Conservation (phyloP, 2,329 filamentous ascomycete genomes). For the Fulvia fulva region DNA sequence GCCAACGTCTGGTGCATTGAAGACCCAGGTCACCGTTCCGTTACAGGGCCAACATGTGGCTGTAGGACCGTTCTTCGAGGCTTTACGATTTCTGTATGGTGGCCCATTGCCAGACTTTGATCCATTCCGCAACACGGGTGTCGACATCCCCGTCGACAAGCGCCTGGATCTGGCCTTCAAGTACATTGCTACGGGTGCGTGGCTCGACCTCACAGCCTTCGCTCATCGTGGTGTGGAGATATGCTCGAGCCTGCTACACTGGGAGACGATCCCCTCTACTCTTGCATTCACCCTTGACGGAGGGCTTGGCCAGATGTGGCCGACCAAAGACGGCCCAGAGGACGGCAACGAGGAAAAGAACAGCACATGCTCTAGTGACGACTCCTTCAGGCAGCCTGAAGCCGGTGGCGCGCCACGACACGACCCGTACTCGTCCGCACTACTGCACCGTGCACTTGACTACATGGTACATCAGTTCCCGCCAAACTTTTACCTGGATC, state of each 20-base stretch:
- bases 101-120: conserved; percentile 27
- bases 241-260: conserved; percentile 55
- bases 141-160: conserved; percentile 14
- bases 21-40: conserved; percentile 17
- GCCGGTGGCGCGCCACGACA: conserved; percentile 36
- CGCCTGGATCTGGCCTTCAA: conserved; percentile 48
- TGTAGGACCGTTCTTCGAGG: conserved; percentile 26
- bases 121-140: conserved; percentile 10
- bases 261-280: conserved; percentile 59
- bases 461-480: conserved; percentile 61
- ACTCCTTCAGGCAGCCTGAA: conserved; percentile 24
- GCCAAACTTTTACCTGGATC: conserved; percentile 57
- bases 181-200: conserved; percentile 60
- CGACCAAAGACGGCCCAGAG: conserved; percentile 27
- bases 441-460: conserved; percentile 54
- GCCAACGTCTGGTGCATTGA: conserved; percentile 8
- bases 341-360: conserved; percentile 31
- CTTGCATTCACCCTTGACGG: conserved; percentile 57
- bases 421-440: conserved; percentile 51
- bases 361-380: conserved; percentile 37
- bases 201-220: conserved; percentile 54
- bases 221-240: conserved; percentile 57
- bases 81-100: conserved; percentile 33
- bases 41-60: conserved; percentile 24
- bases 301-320: conserved; percentile 39